Conservation (phyloP, 768 basidiomycete genomes). For the Lactarius hatsudake region DNA sequence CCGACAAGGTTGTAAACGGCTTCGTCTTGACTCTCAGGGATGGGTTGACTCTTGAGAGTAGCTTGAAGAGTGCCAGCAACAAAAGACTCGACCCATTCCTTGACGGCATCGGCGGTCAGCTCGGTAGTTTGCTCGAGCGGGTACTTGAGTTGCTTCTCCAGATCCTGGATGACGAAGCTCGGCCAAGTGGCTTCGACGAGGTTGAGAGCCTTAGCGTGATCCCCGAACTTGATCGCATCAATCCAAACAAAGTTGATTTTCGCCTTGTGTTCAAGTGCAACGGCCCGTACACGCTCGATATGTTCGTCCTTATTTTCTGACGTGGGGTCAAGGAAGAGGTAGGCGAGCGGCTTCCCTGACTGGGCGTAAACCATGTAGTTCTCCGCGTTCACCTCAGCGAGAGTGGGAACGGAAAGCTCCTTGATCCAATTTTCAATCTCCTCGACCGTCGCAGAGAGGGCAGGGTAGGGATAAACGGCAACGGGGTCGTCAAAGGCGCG, state of each 20-base stretch:
- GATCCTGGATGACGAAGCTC: slow-evolving; percentile 87
- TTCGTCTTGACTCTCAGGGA: slow-evolving; percentile 82
- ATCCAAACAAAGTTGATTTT: slow-evolving; percentile 98
- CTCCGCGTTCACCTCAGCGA: slow-evolving; percentile 92
- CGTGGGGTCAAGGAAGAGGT: slow-evolving; percentile 88
- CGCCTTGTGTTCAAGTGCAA: slow-evolving; percentile 79
- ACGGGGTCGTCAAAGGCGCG: slow-evolving; percentile 86
- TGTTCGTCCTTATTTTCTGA: slow-evolving; percentile 60
- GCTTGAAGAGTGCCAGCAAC: slow-evolving; percentile 73
- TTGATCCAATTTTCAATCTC: slow-evolving; percentile 77
- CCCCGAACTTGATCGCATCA: slow-evolving; percentile 90
- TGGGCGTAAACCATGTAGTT: slow-evolving; percentile 86
- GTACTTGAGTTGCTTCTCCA: slow-evolving; percentile 83
- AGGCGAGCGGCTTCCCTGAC: slow-evolving; percentile 85
- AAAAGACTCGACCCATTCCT: slow-evolving; percentile 61
- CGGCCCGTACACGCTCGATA: slow-evolving; percentile 65
- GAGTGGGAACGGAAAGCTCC: slow-evolving; percentile 79
- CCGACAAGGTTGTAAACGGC: slow-evolving; percentile 81
- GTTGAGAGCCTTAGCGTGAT: slow-evolving; percentile 95
- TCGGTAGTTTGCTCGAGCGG: slow-evolving; percentile 72
- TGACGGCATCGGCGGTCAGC: slow-evolving; percentile 54
- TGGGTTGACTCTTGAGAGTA: slow-evolving; percentile 84
- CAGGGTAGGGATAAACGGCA: slow-evolving; percentile 62
- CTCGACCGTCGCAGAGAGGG: slow-evolving; percentile 49
- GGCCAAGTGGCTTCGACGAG: slow-evolving; percentile 87